Evolutionary conservation across 805 yeast species (phyloP), one percentile per base, ranked within the genome.

Genomic region (Candida coquimbonensis): DNA sequence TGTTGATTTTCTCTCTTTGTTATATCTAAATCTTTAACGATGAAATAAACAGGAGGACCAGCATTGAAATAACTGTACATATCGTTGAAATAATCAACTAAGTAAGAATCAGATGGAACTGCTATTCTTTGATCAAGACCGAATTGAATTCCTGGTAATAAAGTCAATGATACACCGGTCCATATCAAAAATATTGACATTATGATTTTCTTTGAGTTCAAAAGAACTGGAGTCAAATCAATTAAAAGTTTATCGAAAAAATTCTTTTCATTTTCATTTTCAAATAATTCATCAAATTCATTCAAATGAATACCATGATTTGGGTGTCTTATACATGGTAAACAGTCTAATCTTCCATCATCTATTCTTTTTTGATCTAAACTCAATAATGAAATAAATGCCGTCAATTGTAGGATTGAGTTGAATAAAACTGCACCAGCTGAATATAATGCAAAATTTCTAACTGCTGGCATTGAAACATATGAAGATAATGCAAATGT

Each of bases 381-480:
- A 0, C 87, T 60, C 47, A 91, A 63, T 1, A 88, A 72, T 0
- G 95, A 75, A 3, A 88, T 74, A 62, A 91, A 90, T 31, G 83
- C 78, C 0, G 97, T 87, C 62, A 89, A 64, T 59, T 91, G 98
- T 29, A 91, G 68, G 0, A 79, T 38, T 1, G 91, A 81, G 60
- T 91, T 90, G 54, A 87, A 67, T 7, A 84, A 57, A 3, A 91
- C 82, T 0, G 98, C 91, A 16, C 88, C 84, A 0, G 96, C 90
- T 7, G 96, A 87, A 59, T 87, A 93, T 13, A 85, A 64, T 0
- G 99, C 97, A 70, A 91, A 91, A 63, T 90, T 93, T 51, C 83
- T 75, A 17, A 91, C 98, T 0, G 98, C 98, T 1, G 98, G 98
- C 97, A 93, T 93, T 12, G 82, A 74, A 7, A 93, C 97, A 5